A percentile compares a stretch with the other conserved stretches of the same genome.
These are phyloP conservation scores for Daldinia vernicosa DNA, from an alignment of 495 filamentous ascomycete genomes.

Conservation along the genomic window DNA sequence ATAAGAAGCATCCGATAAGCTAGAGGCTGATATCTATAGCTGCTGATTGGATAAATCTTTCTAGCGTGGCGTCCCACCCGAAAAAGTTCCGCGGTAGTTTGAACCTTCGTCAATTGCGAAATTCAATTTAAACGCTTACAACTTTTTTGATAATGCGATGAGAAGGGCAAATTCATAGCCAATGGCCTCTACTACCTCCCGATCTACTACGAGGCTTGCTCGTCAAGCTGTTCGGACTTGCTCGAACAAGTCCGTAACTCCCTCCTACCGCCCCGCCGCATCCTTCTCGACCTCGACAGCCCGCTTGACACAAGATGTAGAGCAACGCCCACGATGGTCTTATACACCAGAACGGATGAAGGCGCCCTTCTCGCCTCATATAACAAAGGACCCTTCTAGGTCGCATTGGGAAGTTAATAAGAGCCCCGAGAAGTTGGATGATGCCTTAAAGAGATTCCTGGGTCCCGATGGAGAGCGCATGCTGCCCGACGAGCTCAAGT, in stretches of 20 bases:
- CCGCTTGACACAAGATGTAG: constrained; percentile 17
- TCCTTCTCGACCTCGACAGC: constrained; percentile 39
- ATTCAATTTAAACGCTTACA: constrained; percentile 5
- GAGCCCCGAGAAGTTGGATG: constrained; percentile 74
- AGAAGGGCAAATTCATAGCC: constrained; percentile 18
- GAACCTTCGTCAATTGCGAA: constrained; percentile 12
- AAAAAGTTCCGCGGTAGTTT: constrained; percentile 36
- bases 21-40: not conserved
- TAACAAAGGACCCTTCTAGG: constrained; percentile 57
- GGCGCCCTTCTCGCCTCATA: constrained; percentile 69
- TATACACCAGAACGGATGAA: constrained; percentile 81
- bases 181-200: constrained; percentile 43
- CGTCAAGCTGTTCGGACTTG: constrained; percentile 35
- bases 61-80: constrained; percentile 19
- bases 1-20: not conserved
- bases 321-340: constrained; percentile 73
- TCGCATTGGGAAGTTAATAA: constrained; percentile 74
- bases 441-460: constrained; percentile 75
- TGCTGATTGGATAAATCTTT: not conserved
- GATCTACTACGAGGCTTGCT: constrained; percentile 35
- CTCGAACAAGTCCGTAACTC: constrained; percentile 15
- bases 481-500: constrained; percentile 91
- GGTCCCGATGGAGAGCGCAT: constrained; percentile 73
- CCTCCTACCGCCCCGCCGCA: constrained; percentile 14
- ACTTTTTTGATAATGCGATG: constrained; percentile 19